Evolutionary conservation across 352 stramenopile genomes (phyloP), one percentile per base, ranked within the genome.

Genomic region (Pythium aphanidermatum): DNA sequence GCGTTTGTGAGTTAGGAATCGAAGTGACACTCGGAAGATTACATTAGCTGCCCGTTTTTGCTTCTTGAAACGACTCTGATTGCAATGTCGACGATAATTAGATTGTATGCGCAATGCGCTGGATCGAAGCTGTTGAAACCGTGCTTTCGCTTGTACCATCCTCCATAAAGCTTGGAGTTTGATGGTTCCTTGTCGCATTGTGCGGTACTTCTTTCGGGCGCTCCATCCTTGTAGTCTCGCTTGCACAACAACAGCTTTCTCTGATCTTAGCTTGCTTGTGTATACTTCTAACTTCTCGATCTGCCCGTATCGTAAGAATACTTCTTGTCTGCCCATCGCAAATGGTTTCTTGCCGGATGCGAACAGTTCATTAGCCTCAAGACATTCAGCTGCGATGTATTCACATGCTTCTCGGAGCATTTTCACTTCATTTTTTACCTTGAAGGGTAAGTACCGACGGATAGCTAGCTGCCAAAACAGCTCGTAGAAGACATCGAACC

Each of bases 221-320:
- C 25, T 30, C 45, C 46, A 61, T 10, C 53, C 53, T 14, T 45
- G 38, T 74, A 77, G 29, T 57, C 65, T 41, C 76, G 58, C 51
- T 71, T 88, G 30, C 58, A 78, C 32, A 79, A 72, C 4, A n/a
- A 75, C 53, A 0, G 74, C 68, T 19, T 75, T 81, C 11, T 73
- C 62, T 6, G 57, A 46, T 23, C 76, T 65, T 21, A 81, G 53
- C 1, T 55, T 45, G 1, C 60, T 58, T 10, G 80, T 54, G 5
- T 64, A 70, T 4, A 65, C 69, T 24, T 90, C 77, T 10, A 92
- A 62, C 20, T 70, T 69, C 51, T 92, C 80, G 1, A 92, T 35
- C 41, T 92, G 77, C 0, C 77, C 80, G 35, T 92, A 90, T 2
- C 77, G 75, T 17, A 92, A 43, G 32, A 89, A 92, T 0, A 92